phyloP scores from a whole-genome alignment of 371 early-diverging fungal genomes.

The Mortierella sp. region DNA sequence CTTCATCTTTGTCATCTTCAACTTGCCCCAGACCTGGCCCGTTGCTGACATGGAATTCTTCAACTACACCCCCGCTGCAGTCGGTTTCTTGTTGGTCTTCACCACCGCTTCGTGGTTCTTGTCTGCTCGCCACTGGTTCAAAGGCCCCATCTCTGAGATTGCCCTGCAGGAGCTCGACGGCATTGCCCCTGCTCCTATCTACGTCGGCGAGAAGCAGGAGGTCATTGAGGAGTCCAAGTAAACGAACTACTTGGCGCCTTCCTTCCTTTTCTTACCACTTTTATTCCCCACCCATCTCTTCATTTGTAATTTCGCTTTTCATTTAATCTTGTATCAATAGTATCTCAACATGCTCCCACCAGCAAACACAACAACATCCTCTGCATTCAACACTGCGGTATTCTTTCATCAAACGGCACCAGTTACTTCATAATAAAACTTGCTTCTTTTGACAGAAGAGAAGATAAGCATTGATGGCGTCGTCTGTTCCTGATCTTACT shows the following conservation, averaged over 20 bases:
- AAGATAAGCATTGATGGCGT: not conserved
- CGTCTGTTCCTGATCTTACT: not conserved
- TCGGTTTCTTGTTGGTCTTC: constrained; percentile 62
- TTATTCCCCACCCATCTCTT: constrained; percentile 1
- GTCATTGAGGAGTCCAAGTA: constrained; percentile 30
- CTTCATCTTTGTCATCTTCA: constrained; percentile 63
- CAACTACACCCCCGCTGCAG: constrained; percentile 68
- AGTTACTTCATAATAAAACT: not conserved
- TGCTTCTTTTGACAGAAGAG: no score
- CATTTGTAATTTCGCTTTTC: not conserved
- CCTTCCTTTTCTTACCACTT: not conserved
- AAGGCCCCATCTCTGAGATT: constrained; percentile 57
- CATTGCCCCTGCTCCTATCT: constrained; percentile 11
- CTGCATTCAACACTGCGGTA: constrained; percentile 9
- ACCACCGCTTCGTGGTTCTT: constrained; percentile 62
- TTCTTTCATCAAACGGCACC: not conserved
- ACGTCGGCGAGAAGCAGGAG: constrained; percentile 28
- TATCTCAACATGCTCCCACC: constrained; percentile 11
- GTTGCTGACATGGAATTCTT: constrained; percentile 56
- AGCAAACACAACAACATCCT: not conserved
- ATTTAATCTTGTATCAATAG: constrained; percentile 1
- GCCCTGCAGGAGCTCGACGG: constrained; percentile 51
- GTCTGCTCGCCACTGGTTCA: constrained; percentile 67
- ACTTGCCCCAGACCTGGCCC: constrained; percentile 59
- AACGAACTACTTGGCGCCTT: not conserved